These are phyloP conservation scores for Arthrocladium fulminans DNA, from an alignment of 2,329 filamentous ascomycete genomes.

Conservation along the genomic window DNA sequence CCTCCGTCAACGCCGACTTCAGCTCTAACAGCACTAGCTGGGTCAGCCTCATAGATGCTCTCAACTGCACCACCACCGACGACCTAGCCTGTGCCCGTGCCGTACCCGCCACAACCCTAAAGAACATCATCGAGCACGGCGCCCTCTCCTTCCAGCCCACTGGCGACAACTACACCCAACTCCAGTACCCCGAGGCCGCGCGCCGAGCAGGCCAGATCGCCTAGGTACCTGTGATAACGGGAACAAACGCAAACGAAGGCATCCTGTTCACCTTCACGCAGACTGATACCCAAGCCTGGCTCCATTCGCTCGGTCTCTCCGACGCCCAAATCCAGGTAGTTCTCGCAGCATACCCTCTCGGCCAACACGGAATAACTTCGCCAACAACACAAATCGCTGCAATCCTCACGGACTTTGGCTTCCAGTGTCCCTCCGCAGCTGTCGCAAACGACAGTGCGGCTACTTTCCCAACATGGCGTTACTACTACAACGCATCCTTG, in stretches of 20 bases:
- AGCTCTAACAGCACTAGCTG: constrained; percentile 10
- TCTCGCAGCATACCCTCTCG: constrained; percentile 14
- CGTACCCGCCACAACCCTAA: constrained; percentile 15
- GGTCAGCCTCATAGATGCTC: constrained; percentile 11
- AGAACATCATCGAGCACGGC: constrained; percentile 16
- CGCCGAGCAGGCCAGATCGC: constrained; percentile 13
- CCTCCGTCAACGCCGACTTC: constrained; percentile 14
- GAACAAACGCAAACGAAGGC: constrained; percentile 24
- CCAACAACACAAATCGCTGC: constrained; percentile 12
- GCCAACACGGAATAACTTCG: constrained; percentile 11
- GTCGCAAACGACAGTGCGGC: constrained; percentile 17
- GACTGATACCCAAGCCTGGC: constrained; percentile 11
- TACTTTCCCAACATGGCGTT: constrained; percentile 24
- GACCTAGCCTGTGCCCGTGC: constrained; percentile 19
- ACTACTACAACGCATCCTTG: constrained; percentile 27
- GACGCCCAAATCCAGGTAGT: constrained; percentile 6
- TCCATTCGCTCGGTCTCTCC: neutral
- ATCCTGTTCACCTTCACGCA: constrained; percentile 15
- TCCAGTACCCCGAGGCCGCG: constrained; percentile 12
- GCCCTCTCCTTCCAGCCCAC: constrained; percentile 16
- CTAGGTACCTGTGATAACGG: constrained; percentile 24
- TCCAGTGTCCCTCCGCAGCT: constrained; percentile 19
- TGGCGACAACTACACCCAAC: constrained; percentile 16
- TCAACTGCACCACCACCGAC: constrained; percentile 12
- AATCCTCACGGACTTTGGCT: constrained; percentile 20